Conservation (phyloP, 345 rosid species). For the Lumnitzera racemosa region DNA sequence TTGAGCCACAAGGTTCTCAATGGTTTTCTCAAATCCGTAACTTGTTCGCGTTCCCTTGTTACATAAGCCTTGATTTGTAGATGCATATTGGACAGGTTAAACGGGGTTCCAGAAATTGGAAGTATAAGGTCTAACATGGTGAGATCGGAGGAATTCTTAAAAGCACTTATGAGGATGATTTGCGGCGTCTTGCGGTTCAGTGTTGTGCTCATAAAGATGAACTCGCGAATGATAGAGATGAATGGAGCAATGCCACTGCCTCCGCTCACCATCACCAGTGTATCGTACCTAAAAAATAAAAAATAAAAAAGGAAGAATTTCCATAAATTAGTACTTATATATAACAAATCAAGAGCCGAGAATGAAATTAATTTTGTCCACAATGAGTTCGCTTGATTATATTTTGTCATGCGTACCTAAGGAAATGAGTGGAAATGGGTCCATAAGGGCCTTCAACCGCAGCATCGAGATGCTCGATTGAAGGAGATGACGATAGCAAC, state of each 20-base stretch:
- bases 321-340: too few relatives aligned
- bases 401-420: slow-evolving; percentile 6
- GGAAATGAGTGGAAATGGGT: slow-evolving; percentile 34
- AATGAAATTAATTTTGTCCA: not conserved
- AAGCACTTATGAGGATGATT: slow-evolving; percentile 42
- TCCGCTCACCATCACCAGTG: slow-evolving; percentile 69
- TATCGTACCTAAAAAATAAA: slow-evolving; percentile 42
- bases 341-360: not conserved
- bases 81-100: slow-evolving; percentile 25
- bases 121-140: slow-evolving; percentile 59
- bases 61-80: slow-evolving; percentile 60
- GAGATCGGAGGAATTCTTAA: slow-evolving; percentile 53
- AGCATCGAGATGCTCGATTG: slow-evolving; percentile 21
- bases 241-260: slow-evolving; percentile 74
- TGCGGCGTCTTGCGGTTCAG: slow-evolving; percentile 33
- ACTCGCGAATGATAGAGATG: slow-evolving; percentile 27
- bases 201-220: slow-evolving; percentile 30
- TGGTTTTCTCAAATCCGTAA: slow-evolving; percentile 10
- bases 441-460: slow-evolving; percentile 67
- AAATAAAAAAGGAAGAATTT: too few relatives aligned
- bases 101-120: slow-evolving; percentile 35
- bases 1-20: slow-evolving; percentile 46
- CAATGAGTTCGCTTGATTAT: too few relatives aligned
- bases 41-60: slow-evolving; percentile 48
- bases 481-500: slow-evolving; percentile 25